These are phyloP conservation scores for Smallanthus sonchifolius DNA, from an alignment of 129 eudicot species.

Conservation along the genomic window DNA sequence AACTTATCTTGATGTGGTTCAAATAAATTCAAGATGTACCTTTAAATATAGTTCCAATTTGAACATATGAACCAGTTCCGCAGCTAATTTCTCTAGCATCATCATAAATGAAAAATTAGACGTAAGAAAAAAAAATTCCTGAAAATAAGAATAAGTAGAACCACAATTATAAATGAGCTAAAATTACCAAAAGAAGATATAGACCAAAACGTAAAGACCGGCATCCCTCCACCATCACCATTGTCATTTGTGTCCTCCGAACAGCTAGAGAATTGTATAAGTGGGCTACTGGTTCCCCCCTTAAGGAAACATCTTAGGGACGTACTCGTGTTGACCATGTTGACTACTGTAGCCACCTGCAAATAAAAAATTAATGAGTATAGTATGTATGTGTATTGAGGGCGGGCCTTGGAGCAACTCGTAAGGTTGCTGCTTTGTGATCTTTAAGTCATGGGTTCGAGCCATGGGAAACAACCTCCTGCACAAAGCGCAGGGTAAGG, in stretches of 20 bases:
- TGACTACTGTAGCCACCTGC: constrained; percentile 59
- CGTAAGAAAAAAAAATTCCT: not conserved
- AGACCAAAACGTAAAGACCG: constrained; percentile 63
- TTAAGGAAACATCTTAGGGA: constrained; percentile 66
- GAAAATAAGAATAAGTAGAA: not conserved
- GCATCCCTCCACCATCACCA: constrained; percentile 90
- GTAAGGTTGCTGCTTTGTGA: too few species aligned
- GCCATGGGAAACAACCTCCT: not conserved
- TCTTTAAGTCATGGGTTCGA: too few species aligned
- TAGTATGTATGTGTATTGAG: too few species aligned
- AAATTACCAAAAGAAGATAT: constrained; percentile 66
- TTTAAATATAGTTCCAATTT: constrained; percentile 57
- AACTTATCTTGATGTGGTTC: not conserved
- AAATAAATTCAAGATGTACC: constrained; percentile 35
- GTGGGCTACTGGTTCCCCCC: constrained; percentile 51
- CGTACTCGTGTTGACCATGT: constrained; percentile 51
- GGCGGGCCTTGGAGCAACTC: too few species aligned
- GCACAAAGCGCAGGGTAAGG: too few species aligned
- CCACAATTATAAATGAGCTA: not conserved
- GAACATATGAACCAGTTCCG: constrained; percentile 71
- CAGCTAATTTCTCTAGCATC: constrained; percentile 61
- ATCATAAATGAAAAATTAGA: not conserved
- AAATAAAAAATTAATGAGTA: not conserved
- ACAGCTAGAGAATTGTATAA: constrained; percentile 53
- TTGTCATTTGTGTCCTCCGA: constrained; percentile 40